A percentile compares a stretch with the other conserved stretches of the same genome.
These are phyloP conservation scores for Colletotrichum horii DNA, from an alignment of 2,329 filamentous ascomycete genomes.

Conservation along the genomic window DNA sequence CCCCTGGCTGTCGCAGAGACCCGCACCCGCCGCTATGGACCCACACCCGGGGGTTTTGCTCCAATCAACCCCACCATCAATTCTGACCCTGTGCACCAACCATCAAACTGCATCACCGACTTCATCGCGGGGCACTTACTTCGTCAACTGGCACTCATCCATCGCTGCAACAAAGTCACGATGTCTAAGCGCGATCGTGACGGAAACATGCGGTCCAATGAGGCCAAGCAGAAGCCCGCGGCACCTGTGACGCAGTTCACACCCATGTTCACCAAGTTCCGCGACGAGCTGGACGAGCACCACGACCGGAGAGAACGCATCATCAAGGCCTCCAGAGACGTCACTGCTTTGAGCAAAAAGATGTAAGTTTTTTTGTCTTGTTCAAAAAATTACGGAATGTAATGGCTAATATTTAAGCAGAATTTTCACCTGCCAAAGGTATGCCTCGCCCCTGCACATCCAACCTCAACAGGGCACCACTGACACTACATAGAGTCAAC, in stretches of 20 bases:
- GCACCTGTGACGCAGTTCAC: conserved; percentile 54
- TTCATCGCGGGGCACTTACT: neutral
- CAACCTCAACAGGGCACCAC: neutral
- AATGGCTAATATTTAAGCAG: conserved; percentile 26
- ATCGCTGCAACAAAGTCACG: neutral
- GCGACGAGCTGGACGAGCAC: conserved; percentile 89
- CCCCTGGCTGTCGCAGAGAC: neutral
- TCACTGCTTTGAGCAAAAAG: conserved; percentile 95
- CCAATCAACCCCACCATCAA: conserved; percentile 11
- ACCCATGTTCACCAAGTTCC: conserved; percentile 84
- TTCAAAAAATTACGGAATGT: neutral
- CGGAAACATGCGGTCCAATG: conserved; percentile 51
- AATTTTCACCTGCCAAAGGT: conserved; percentile 47
- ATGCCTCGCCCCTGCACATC: neutral
- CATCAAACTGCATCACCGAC: conserved; percentile 1
- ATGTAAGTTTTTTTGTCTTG: conserved; percentile 63
- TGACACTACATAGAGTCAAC: conserved; percentile 11
- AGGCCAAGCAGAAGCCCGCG: conserved; percentile 31
- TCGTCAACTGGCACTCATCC: neutral
- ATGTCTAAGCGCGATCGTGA: conserved; percentile 56
- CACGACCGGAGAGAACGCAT: conserved; percentile 90
- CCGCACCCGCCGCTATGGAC: neutral
- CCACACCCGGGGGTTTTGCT: neutral
- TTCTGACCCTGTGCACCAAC: neutral
- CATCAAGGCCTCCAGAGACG: conserved; percentile 89